Evolutionary conservation across 2,329 filamentous ascomycete species (phyloP).

Genomic region (Dryadomyces sulphureus): DNA sequence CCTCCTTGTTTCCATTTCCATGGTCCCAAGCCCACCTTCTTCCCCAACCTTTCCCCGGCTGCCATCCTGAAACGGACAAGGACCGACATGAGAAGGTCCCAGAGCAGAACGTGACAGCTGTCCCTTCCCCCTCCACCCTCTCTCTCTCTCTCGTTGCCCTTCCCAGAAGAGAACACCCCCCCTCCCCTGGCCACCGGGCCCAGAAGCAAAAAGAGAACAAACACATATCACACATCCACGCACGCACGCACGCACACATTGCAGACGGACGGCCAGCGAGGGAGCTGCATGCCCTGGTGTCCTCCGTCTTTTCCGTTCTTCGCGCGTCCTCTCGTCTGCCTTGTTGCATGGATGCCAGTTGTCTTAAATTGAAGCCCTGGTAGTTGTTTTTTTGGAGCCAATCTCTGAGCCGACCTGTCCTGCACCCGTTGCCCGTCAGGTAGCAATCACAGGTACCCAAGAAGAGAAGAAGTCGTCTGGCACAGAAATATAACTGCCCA

Average conservation of each 20-base stretch:
- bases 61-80: constrained; percentile 4
- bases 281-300: too few species aligned
- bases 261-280: too few species aligned
- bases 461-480: neutral
- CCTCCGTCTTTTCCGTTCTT: too few species aligned
- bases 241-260: too few species aligned
- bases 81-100: neutral
- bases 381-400: neutral
- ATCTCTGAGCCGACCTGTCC: too few species aligned
- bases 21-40: neutral
- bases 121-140: neutral
- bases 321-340: too few species aligned
- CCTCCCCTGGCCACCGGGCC: neutral
- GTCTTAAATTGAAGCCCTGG: neutral
- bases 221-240: too few species aligned
- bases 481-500: too few species aligned
- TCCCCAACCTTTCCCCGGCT: constrained; percentile 3
- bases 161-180: neutral
- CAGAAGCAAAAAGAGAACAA: neutral
- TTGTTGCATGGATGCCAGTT: neutral
- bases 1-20: constrained; percentile 4
- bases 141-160: neutral
- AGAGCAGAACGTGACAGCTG: constrained; percentile 1
- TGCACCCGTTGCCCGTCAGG: neutral
- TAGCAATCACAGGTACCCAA: neutral